phyloP scores from a whole-genome alignment of 345 rosid species.

The Populus euphratica region DNA sequence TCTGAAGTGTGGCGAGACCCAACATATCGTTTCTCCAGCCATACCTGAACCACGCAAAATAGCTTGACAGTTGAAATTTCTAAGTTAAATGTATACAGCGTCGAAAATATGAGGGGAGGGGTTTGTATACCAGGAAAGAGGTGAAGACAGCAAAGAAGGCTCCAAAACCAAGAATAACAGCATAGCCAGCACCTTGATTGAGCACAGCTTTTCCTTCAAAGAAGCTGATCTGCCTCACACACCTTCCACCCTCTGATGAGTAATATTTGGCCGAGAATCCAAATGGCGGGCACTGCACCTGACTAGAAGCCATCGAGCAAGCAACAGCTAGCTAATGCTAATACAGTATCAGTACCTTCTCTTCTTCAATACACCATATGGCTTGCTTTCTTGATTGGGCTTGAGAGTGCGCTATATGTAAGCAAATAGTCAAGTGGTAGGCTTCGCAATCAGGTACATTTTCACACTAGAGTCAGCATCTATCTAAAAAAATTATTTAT shows the following conservation, averaged over 20 bases:
- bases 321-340: not conserved
- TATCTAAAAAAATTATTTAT: no score
- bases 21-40: constrained; percentile 85
- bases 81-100: no score
- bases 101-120: not conserved
- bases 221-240: constrained; percentile 67
- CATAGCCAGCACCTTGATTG: constrained; percentile 76
- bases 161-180: constrained; percentile 86
- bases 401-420: not conserved
- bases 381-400: not conserved
- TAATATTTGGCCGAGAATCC: constrained; percentile 70
- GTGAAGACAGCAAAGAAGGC: constrained; percentile 89
- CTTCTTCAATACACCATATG: not conserved
- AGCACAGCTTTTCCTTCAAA: constrained; percentile 62
- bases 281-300: constrained; percentile 61
- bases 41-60: constrained; percentile 44
- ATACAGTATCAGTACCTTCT: not conserved
- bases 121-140: constrained; percentile 55
- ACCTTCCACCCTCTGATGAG: constrained; percentile 32
- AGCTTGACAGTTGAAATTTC: not conserved
- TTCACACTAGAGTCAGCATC: no score
- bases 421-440: no score
- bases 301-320: constrained; percentile 4
- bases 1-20: constrained; percentile 86
- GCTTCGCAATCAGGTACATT: no score